Evolutionary conservation across 352 stramenopile genomes (phyloP), one percentile per base, ranked within the genome.

Genomic region (Pythium diclinum): DNA sequence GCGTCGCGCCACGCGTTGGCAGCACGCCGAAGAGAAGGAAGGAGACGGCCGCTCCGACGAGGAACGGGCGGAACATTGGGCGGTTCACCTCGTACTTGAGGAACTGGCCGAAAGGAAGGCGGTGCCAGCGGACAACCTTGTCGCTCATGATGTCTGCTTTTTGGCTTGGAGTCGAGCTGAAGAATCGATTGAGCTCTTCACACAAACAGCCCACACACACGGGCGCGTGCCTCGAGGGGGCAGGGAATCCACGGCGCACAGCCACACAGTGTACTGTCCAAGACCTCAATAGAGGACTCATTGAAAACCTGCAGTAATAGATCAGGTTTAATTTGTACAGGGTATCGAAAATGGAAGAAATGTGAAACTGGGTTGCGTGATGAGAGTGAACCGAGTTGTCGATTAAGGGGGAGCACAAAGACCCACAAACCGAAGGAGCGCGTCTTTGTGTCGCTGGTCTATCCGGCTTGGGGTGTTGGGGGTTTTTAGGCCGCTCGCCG

Each of bases 51-150:
- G 81, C 87, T 36, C 78, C 87, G 71, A 85, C 74, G 65, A 95
- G 79, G 75, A 95, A 95, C 10, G 87, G 87, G 49, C 83, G 81
- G 81, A 95, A 93, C 78, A 89, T 85, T 7, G 81, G 78, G 65
- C 87, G 84, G 59, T 81, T 88, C 51, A 77, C 68, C 72, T 95
- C 87, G 72, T 92, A 78, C 58, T 74, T 68, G 61, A 95, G 60
- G 69, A 92, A 95, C 69, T 95, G 69, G 54, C 57, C 71, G 74
- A 88, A 92, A 17, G 81, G 77, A 55, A 94, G 69, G 64, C 87
- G 87, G 80, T 95, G 87, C 87, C 87, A 95, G 79, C 77, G 81
- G 36, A 93, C 77, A 61, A 80, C 79, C 70, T 93, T 93, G 65
- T 72, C 72, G 66, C 70, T 78, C 79, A 89, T 92, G 42, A 57